These are phyloP conservation scores for Hyparrhenia diplandra DNA, from an alignment of 176 grass and related monocot genomes.

Conservation along the genomic window DNA sequence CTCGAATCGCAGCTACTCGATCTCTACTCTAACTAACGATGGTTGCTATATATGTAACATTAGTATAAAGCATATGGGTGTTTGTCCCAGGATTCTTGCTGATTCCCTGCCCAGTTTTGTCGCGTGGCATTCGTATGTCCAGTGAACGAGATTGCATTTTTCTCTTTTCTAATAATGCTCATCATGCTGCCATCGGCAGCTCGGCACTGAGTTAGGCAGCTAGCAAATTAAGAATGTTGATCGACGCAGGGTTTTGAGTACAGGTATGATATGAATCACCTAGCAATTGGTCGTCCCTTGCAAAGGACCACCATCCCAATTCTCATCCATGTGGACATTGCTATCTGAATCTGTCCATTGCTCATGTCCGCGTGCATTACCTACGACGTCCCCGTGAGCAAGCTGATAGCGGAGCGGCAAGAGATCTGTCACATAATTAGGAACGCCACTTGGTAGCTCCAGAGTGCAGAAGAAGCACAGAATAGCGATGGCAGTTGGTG, in stretches of 20 bases:
- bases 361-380: neutral
- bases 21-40: neutral
- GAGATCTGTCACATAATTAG: neutral
- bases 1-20: neutral
- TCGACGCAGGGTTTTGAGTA: neutral
- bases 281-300: neutral
- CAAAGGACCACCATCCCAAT: neutral
- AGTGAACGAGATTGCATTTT: neutral
- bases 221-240: neutral
- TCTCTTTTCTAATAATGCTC: neutral
- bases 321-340: neutral
- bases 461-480: neutral
- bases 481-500: neutral
- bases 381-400: neutral
- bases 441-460: neutral
- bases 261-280: no score
- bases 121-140: neutral
- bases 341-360: neutral
- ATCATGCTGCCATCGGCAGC: neutral
- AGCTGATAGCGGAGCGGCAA: neutral
- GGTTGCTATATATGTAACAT: neutral
- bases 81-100: constrained; percentile 14
- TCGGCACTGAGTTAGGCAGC: neutral
- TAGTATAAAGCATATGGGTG: neutral
- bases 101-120: neutral